Conservation (phyloP, 805 yeast species). For the Naumovozyma baii region DNA sequence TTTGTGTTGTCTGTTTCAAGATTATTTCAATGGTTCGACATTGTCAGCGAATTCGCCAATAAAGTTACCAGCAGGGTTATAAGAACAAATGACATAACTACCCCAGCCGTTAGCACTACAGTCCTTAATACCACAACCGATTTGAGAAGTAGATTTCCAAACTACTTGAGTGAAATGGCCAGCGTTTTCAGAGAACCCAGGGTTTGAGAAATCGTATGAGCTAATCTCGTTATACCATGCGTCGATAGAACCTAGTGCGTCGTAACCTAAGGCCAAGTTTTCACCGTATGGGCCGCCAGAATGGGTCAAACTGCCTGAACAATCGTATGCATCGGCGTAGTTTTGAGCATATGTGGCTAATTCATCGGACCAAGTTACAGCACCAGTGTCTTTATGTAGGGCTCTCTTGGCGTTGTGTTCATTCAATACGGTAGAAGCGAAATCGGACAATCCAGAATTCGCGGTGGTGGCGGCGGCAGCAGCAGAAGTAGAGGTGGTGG, state of each 20-base stretch:
- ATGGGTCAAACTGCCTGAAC: slow-evolving; percentile 53
- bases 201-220: slow-evolving; percentile 43
- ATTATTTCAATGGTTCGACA: slow-evolving; percentile 14
- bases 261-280: slow-evolving; percentile 61
- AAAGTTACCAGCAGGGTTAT: slow-evolving; percentile 65
- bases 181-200: slow-evolving; percentile 35
- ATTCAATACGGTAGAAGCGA: slow-evolving; percentile 36
- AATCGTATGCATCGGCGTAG: slow-evolving; percentile 41
- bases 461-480: slow-evolving; percentile 13
- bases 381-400: slow-evolving; percentile 35
- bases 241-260: slow-evolving; percentile 39
- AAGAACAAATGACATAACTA: slow-evolving; percentile 63
- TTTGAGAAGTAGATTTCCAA: slow-evolving; percentile 50
- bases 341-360: slow-evolving; percentile 40
- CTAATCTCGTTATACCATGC: slow-evolving; percentile 67
- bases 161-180: slow-evolving; percentile 75
- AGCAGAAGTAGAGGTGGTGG: slow-evolving; percentile 8
- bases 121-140: slow-evolving; percentile 63
- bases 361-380: slow-evolving; percentile 41
- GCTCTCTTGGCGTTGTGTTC: slow-evolving; percentile 59
- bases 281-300: slow-evolving; percentile 56
- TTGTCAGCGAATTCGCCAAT: slow-evolving; percentile 40
- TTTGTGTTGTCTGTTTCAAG: too few relatives aligned
- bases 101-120: slow-evolving; percentile 45
- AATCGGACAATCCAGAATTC: slow-evolving; percentile 11